These are phyloP conservation scores for Colletotrichum sidae DNA, from an alignment of 2,329 filamentous ascomycete species.

Conservation along the genomic window DNA sequence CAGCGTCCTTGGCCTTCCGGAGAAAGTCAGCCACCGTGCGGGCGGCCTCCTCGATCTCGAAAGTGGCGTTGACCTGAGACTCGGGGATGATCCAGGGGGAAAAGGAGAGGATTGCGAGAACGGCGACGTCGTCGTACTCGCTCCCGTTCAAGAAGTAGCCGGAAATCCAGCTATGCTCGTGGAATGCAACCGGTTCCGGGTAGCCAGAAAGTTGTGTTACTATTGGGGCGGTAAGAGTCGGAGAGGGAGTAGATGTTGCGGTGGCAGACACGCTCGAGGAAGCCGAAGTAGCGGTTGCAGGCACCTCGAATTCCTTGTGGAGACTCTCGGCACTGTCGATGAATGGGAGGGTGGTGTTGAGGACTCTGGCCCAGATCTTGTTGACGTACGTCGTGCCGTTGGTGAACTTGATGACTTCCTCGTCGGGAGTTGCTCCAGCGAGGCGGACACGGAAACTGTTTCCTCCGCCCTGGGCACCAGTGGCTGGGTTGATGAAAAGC, in stretches of 20 bases:
- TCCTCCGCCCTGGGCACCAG: neutral
- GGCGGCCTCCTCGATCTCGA: slow-evolving; percentile 38
- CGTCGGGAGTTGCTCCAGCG: slow-evolving; percentile 9
- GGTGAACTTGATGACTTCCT: slow-evolving; percentile 29
- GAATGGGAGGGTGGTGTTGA: neutral
- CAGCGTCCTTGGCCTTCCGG: slow-evolving; percentile 53
- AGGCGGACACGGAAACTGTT: neutral
- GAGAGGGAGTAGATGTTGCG: neutral
- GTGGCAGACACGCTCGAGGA: neutral
- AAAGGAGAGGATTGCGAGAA: slow-evolving; percentile 42
- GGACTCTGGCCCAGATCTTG: slow-evolving; percentile 11
- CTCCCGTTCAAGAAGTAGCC: slow-evolving; percentile 45
- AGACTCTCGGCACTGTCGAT: slow-evolving; percentile 13
- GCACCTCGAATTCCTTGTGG: slow-evolving; percentile 29
- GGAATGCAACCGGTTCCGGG: slow-evolving; percentile 41
- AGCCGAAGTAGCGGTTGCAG: neutral
- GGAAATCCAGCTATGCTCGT: slow-evolving; percentile 40
- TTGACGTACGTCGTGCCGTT: slow-evolving; percentile 24
- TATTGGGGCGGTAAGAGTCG: slow-evolving; percentile 5
- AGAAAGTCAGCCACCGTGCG: slow-evolving; percentile 55
- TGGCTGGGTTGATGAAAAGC: slow-evolving; percentile 31
- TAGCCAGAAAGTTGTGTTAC: slow-evolving; percentile 39
- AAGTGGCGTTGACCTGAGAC: neutral
- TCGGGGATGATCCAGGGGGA: slow-evolving; percentile 17
- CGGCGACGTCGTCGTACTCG: slow-evolving; percentile 44